phyloP scores from a whole-genome alignment of 2,329 filamentous ascomycete genomes.

The Pestalotiopsis sp. region DNA sequence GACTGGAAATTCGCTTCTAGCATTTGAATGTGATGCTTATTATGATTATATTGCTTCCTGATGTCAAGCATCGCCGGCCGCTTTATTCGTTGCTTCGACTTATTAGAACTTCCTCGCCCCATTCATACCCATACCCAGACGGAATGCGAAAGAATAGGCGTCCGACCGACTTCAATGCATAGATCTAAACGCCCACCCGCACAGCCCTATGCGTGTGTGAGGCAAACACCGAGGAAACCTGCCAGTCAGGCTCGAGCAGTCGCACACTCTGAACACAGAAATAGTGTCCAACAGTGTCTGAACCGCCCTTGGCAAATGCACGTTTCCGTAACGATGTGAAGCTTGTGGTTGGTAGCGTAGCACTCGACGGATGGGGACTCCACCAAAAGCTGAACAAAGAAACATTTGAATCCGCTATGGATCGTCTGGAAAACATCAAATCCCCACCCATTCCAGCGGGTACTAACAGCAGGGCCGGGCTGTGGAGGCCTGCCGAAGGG shows the following conservation, averaged over 20 bases:
- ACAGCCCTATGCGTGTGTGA: background rate
- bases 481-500: background rate
- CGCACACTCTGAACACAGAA: background rate
- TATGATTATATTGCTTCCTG: background rate
- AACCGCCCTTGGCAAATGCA: constrained; percentile 6
- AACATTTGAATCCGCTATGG: background rate
- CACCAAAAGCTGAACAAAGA: background rate
- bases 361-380: no score
- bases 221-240: background rate
- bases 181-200: background rate
- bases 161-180: background rate
- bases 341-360: no score
- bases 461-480: background rate
- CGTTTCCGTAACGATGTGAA: background rate
- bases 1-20: background rate
- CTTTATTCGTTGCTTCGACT: background rate
- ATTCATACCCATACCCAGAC: background rate
- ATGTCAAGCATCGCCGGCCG: background rate
- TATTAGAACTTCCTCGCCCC: background rate
- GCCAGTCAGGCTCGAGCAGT: background rate
- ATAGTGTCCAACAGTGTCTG: background rate
- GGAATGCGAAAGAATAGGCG: background rate
- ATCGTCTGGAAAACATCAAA: background rate
- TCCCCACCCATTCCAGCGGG: background rate
- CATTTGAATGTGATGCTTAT: background rate